Percentiles rank a stretch among this genome's conserved stretches.
Evolutionary conservation across 192 early-diverging fungal species (phyloP).

Genomic region (Coemansia sp.): DNA sequence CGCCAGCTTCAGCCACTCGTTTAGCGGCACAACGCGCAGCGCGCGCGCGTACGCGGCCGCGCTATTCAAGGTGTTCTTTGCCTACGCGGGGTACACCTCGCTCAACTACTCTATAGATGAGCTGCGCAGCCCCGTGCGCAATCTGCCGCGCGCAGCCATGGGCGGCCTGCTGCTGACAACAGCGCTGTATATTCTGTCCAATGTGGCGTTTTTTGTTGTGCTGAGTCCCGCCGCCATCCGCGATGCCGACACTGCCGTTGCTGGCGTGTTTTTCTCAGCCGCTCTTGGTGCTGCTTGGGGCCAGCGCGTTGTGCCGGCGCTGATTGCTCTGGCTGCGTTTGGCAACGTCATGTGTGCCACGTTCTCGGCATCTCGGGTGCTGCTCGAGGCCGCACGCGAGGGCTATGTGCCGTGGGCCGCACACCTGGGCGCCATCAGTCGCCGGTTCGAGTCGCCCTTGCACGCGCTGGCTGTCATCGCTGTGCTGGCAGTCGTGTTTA

Average conservation of each 20-base stretch:
- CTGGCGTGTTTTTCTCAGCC: slow-evolving; percentile 49
- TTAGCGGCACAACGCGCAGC: slow-evolving; percentile 17
- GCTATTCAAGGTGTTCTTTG: slow-evolving; percentile 53
- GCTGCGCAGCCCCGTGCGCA: slow-evolving; percentile 54
- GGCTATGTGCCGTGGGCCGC: slow-evolving; percentile 50
- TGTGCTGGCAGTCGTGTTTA: slow-evolving; percentile 26
- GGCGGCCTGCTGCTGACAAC: slow-evolving; percentile 53
- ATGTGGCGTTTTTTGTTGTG: slow-evolving; percentile 55
- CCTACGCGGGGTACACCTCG: slow-evolving; percentile 58
- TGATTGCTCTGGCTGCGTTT: slow-evolving; percentile 48
- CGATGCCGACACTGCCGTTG: slow-evolving; percentile 33
- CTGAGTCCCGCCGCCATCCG: slow-evolving; percentile 37
- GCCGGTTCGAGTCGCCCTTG: slow-evolving; percentile 31
- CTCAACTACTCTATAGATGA: slow-evolving; percentile 61
- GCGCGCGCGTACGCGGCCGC: slow-evolving; percentile 39
- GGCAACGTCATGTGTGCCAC: slow-evolving; percentile 44
- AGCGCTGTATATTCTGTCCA: slow-evolving; percentile 53
- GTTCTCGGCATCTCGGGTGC: slow-evolving; percentile 46
- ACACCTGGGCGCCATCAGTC: slow-evolving; percentile 37
- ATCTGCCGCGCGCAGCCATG: slow-evolving; percentile 55
- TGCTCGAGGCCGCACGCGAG: slow-evolving; percentile 54
- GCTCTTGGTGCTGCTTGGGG: slow-evolving; percentile 47
- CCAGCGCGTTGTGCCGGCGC: slow-evolving; percentile 48
- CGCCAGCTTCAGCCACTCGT: slow-evolving; percentile 9
- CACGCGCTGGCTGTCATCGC: slow-evolving; percentile 16